Evolutionary conservation across 2,329 filamentous ascomycete genomes (phyloP).

Genomic region (Xylariaceae sp.): DNA sequence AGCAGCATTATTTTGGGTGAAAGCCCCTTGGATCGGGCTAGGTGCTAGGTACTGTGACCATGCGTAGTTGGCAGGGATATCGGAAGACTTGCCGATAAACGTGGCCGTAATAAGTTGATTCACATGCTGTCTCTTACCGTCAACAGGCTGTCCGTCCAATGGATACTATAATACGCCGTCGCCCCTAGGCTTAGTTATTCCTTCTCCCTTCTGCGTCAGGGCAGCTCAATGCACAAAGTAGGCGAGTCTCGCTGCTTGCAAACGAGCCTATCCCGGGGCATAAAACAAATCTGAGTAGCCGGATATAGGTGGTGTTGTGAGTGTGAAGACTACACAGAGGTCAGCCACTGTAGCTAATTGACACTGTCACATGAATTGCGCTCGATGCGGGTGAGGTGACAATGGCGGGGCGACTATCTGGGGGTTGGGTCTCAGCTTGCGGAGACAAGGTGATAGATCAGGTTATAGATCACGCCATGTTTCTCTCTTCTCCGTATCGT

Average conservation of each 20-base stretch:
- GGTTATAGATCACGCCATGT: not conserved
- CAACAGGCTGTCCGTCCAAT: not conserved
- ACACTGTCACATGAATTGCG: slow-evolving; percentile 23
- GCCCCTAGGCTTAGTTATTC: not conserved
- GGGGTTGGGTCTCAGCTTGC: not conserved
- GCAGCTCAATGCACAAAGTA: not conserved
- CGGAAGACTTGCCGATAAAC: not conserved
- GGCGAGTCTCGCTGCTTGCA: not conserved
- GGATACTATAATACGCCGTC: not conserved
- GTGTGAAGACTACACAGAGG: not conserved
- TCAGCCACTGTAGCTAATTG: slow-evolving; percentile 2
- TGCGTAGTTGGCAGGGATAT: not conserved
- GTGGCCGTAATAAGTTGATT: not conserved
- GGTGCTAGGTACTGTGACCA: not conserved
- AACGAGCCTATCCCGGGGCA: not conserved
- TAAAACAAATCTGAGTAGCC: not conserved
- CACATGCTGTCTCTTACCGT: not conserved
- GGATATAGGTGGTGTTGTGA: not conserved
- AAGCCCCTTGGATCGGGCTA: not conserved
- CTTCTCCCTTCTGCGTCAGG: not conserved
- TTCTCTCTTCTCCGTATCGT: not conserved
- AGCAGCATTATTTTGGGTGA: not conserved
- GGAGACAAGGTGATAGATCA: not conserved
- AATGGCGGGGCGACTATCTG: slow-evolving; percentile 11
- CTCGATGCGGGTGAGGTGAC: slow-evolving; percentile 20